phyloP scores from a whole-genome alignment of 2,329 filamentous ascomycete genomes.

The Hymenoscyphus linearis region DNA sequence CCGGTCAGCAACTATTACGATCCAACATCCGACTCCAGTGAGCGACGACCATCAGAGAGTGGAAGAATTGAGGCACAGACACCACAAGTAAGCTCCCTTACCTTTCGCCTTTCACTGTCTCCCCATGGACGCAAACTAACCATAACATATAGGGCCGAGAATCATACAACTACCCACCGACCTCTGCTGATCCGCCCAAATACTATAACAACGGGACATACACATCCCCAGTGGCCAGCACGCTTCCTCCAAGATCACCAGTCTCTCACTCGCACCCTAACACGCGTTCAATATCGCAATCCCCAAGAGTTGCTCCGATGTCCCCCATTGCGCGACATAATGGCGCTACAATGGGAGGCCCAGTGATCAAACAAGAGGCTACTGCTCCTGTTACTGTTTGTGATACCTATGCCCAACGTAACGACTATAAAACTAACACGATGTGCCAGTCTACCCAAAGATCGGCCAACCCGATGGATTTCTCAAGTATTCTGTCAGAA shows the following conservation, averaged over 20 bases:
- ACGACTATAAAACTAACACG: conserved; percentile 12
- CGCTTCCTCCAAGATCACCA: conserved; percentile 46
- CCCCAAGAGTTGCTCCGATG: conserved; percentile 34
- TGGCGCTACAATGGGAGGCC: conserved; percentile 33
- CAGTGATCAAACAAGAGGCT: conserved; percentile 22
- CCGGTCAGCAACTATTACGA: conserved; percentile 41
- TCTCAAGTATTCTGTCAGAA: conserved; percentile 87
- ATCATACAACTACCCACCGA: conserved; percentile 42
- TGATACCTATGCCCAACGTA: conserved; percentile 7
- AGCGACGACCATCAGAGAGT: conserved; percentile 35
- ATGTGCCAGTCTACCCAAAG: conserved; percentile 60
- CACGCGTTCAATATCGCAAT: conserved; percentile 27
- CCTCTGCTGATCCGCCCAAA: conserved; percentile 39
- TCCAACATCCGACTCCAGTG: conserved; percentile 39
- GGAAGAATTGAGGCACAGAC: conserved; percentile 27
- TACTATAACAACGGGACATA: conserved; percentile 45
- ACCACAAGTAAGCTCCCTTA: conserved; percentile 26
- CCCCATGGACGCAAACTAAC: conserved; percentile 14
- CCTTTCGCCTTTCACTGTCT: background rate
- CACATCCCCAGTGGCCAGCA: conserved; percentile 42
- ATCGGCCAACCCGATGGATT: conserved; percentile 85
- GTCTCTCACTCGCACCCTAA: conserved; percentile 42
- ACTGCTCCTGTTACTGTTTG: conserved; percentile 22
- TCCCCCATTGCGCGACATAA: conserved; percentile 45
- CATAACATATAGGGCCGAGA: conserved; percentile 41